A percentile compares a stretch with the other conserved stretches of the same genome.
phyloP scores from a whole-genome alignment of 2,329 filamentous ascomycete genomes.

The Sphaerulina vaccinii region DNA sequence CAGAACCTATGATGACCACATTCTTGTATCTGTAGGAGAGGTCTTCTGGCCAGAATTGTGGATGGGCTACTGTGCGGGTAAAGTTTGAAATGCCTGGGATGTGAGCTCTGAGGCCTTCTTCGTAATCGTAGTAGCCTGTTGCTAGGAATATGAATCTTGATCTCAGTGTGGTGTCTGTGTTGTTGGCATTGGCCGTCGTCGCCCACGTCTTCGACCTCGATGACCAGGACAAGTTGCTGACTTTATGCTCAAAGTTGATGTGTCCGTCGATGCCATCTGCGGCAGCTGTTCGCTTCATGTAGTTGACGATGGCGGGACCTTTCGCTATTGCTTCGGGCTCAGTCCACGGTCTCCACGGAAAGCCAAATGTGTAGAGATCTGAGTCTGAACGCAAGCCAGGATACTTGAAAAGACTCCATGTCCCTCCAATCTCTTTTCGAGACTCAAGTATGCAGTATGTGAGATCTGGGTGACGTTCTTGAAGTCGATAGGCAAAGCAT shows the following conservation, averaged over 20 bases:
- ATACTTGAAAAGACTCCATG: slow-evolving; percentile 76
- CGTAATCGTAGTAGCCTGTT: slow-evolving; percentile 73
- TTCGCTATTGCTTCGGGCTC: slow-evolving; percentile 48
- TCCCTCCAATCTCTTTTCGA: slow-evolving; percentile 67
- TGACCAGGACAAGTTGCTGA: slow-evolving; percentile 45
- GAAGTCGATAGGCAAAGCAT: slow-evolving; percentile 65
- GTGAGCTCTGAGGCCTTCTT: slow-evolving; percentile 56
- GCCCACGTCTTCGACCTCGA: slow-evolving; percentile 51
- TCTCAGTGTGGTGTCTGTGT: slow-evolving; percentile 38
- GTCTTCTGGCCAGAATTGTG: slow-evolving; percentile 73
- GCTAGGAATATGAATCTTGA: slow-evolving; percentile 57
- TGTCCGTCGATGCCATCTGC: slow-evolving; percentile 48
- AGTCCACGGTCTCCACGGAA: slow-evolving; percentile 69
- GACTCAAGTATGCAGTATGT: slow-evolving; percentile 68
- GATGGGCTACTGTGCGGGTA: slow-evolving; percentile 62
- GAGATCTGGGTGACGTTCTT: slow-evolving; percentile 49
- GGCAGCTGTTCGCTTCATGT: slow-evolving; percentile 44
- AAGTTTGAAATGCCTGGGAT: slow-evolving; percentile 71
- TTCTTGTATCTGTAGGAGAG: slow-evolving; percentile 65
- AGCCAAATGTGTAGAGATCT: slow-evolving; percentile 55
- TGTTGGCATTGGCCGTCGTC: slow-evolving; percentile 41
- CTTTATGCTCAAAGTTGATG: slow-evolving; percentile 45
- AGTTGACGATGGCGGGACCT: slow-evolving; percentile 45
- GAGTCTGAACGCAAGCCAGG: slow-evolving; percentile 57
- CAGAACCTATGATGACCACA: slow-evolving; percentile 71